These are phyloP conservation scores for Psilocybe cyanescens DNA, from an alignment of 768 basidiomycete genomes.

Conservation along the genomic window DNA sequence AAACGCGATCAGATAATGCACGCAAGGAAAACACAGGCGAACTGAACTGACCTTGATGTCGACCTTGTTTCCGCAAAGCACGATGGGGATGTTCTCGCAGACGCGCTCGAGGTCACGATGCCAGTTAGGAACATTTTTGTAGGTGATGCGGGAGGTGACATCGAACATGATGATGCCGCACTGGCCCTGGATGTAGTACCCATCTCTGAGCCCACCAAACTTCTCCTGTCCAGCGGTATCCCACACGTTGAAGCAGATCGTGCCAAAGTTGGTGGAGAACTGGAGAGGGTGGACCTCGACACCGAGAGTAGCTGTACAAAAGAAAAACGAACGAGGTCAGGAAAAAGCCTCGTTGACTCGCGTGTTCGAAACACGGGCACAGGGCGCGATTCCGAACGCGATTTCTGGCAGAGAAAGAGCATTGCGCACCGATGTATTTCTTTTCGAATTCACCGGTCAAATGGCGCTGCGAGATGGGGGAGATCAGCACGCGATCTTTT, in stretches of 20 bases:
- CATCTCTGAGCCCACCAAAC: slow-evolving; percentile 97
- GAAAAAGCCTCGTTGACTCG: slow-evolving; percentile 1
- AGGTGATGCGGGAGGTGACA: slow-evolving; percentile 99
- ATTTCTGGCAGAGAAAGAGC: slow-evolving; percentile 8
- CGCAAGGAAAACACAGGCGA: slow-evolving; percentile 1
- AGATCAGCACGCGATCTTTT: slow-evolving; percentile 65
- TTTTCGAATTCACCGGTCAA: slow-evolving; percentile 99
- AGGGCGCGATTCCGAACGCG: slow-evolving; percentile 17
- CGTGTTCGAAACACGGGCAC: background rate
- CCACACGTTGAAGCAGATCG: slow-evolving; percentile 99
- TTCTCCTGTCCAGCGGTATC: slow-evolving; percentile 99
- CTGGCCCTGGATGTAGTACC: slow-evolving; percentile 96
- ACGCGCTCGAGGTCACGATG: slow-evolving; percentile 99
- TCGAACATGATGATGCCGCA: slow-evolving; percentile 99
- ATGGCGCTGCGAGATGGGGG: slow-evolving; percentile 69
- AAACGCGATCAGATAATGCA: slow-evolving; percentile 10
- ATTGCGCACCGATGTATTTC: slow-evolving; percentile 91
- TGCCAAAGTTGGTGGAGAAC: slow-evolving; percentile 98
- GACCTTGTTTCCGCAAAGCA: slow-evolving; percentile 99
- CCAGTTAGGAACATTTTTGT: slow-evolving; percentile 99
- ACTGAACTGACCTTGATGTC: slow-evolving; percentile 87
- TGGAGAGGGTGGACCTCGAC: slow-evolving; percentile 97
- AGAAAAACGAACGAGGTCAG: slow-evolving; percentile 13
- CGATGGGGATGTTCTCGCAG: slow-evolving; percentile 99
- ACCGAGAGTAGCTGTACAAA: slow-evolving; percentile 87